Percentiles rank a stretch among this genome's conserved stretches.
phyloP scores from a whole-genome alignment of 345 rosid genomes.

The Reutealis trisperma region DNA sequence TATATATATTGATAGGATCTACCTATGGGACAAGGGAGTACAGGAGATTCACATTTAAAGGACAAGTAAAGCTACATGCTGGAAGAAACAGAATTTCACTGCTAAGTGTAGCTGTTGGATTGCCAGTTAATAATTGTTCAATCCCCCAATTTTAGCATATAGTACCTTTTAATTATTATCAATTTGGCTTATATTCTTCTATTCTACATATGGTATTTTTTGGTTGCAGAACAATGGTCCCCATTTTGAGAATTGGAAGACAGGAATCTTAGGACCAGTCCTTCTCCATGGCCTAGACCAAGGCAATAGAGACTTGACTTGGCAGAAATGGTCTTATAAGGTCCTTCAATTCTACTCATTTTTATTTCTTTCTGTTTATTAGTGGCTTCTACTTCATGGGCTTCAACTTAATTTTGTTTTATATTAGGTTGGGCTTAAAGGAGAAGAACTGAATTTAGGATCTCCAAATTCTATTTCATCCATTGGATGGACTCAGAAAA shows the following conservation, averaged over 20 bases:
- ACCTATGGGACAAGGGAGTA: constrained; percentile 18
- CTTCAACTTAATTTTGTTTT: neutral
- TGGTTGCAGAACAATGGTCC: constrained; percentile 26
- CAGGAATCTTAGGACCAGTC: constrained; percentile 34
- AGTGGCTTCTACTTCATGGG: neutral
- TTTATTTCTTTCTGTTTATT: neutral
- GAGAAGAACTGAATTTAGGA: constrained; percentile 22
- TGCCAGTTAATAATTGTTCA: constrained; percentile 27
- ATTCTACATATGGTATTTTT: neutral
- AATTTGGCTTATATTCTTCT: neutral
- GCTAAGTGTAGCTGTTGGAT: constrained; percentile 33
- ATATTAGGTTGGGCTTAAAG: constrained; percentile 29
- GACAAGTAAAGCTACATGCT: constrained; percentile 21
- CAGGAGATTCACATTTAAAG: constrained; percentile 25
- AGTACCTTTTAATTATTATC: neutral
- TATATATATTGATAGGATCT: constrained; percentile 16
- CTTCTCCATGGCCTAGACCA: constrained; percentile 24
- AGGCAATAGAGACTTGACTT: constrained; percentile 27
- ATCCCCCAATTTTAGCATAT: neutral
- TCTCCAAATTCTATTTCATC: constrained; percentile 9
- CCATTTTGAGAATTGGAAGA: constrained; percentile 26
- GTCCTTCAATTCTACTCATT: neutral
- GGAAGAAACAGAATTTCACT: constrained; percentile 30
- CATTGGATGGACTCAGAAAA: constrained; percentile 8
- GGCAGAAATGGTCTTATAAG: constrained; percentile 33